Conservation (phyloP, 2,329 filamentous ascomycete species). For the Lasiodiplodia hormozganensis region DNA sequence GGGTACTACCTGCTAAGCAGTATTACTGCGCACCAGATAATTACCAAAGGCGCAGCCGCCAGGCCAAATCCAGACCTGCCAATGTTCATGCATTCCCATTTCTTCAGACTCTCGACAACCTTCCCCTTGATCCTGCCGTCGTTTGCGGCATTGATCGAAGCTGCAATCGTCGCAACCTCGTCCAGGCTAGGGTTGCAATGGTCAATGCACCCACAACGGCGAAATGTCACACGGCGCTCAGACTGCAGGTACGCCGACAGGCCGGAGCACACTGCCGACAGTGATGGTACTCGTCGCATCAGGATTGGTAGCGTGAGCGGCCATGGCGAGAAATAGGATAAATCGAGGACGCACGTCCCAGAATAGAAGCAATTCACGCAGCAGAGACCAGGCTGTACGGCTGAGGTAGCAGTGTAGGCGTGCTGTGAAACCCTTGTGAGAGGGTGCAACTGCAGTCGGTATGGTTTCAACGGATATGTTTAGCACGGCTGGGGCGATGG, state of each 20-base stretch:
- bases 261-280: not conserved
- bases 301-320: constrained; percentile 12
- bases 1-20: not conserved
- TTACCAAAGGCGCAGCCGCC: not conserved
- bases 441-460: not conserved
- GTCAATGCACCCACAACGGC: not conserved
- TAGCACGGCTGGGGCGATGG: not conserved
- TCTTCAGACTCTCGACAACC: not conserved
- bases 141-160: not conserved
- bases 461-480: not conserved
- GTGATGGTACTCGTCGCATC: not conserved
- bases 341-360: not conserved
- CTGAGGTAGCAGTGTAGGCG: not conserved
- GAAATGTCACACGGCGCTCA: not conserved
- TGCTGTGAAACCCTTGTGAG: not conserved
- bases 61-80: not conserved
- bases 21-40: not conserved
- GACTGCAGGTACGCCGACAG: constrained; percentile 4
- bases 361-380: not conserved
- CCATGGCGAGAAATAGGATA: constrained; percentile 1
- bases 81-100: not conserved
- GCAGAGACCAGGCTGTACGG: not conserved
- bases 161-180: not conserved
- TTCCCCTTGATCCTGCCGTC: not conserved
- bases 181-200: not conserved